Percentiles rank a stretch among this genome's conserved stretches.
These are phyloP conservation scores for Penicillium frequentans DNA, from an alignment of 2,329 filamentous ascomycete species.

Conservation along the genomic window DNA sequence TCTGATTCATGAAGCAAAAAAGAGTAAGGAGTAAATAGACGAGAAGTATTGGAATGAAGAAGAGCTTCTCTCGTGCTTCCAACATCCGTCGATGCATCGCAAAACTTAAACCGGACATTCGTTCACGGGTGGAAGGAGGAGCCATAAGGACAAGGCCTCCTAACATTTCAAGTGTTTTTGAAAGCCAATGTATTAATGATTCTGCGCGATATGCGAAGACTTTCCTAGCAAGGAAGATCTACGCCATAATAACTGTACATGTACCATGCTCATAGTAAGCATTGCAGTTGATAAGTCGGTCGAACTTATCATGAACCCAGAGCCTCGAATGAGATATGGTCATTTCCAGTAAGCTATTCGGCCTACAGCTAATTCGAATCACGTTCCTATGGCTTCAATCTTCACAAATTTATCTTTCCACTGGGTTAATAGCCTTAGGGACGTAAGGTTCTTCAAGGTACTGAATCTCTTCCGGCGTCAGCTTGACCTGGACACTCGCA, in stretches of 20 bases:
- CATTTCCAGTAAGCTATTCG: not conserved
- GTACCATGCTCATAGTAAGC: not conserved
- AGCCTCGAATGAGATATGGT: not conserved
- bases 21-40: no score
- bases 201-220: not conserved
- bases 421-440: slow-evolving; percentile 2
- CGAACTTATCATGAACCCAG: not conserved
- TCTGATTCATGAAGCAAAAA: no score
- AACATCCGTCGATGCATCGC: not conserved
- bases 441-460: slow-evolving; percentile 12
- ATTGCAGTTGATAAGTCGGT: not conserved
- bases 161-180: not conserved
- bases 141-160: not conserved
- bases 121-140: no score
- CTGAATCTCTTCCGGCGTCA: slow-evolving; percentile 36
- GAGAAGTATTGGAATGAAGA: no score
- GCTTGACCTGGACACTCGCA: slow-evolving; percentile 43
- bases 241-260: not conserved
- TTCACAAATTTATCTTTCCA: slow-evolving; percentile 3
- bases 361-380: not conserved
- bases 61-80: no score
- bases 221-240: not conserved
- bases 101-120: no score
- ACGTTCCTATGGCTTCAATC: not conserved
- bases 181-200: not conserved